These are phyloP conservation scores for Silene uniflora DNA, from an alignment of 148 eudicot species.

Conservation along the genomic window DNA sequence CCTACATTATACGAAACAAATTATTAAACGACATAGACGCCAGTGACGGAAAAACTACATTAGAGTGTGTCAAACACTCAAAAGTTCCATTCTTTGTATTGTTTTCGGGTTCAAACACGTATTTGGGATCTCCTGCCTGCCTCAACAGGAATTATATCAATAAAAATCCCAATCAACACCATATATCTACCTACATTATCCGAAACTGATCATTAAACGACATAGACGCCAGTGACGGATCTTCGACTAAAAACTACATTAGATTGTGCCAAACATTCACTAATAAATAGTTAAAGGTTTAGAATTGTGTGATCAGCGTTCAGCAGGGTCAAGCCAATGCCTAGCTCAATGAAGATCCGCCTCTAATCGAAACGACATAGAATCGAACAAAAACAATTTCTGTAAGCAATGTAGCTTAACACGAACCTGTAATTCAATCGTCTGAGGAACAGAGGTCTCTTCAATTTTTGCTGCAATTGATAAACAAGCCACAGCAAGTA, in stretches of 20 bases:
- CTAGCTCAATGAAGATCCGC: too few relatives aligned
- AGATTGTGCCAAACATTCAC: too few relatives aligned
- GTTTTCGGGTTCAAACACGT: conserved; percentile 74
- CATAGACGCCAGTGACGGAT: too few relatives aligned
- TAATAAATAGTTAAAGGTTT: too few relatives aligned
- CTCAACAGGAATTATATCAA: not conserved
- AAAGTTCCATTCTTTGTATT: conserved; percentile 76
- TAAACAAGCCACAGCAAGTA: conserved; percentile 82
- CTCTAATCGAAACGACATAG: too few relatives aligned
- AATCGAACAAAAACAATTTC: not conserved
- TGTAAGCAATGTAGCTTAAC: conserved; percentile 9
- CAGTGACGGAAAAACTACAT: too few relatives aligned
- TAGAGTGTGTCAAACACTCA: conserved; percentile 49
- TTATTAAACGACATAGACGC: not conserved
- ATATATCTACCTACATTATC: not conserved
- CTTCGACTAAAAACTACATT: too few relatives aligned
- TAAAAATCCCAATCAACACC: not conserved
- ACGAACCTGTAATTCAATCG: conserved; percentile 64
- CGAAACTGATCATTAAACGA: not conserved
- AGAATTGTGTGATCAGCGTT: too few relatives aligned
- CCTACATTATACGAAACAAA: not conserved
- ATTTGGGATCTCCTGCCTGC: conserved; percentile 70
- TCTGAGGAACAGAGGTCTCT: conserved; percentile 51
- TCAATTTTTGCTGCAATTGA: conserved; percentile 79
- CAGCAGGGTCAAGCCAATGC: too few relatives aligned